Conservation (phyloP, 1,284 basidiomycete genomes). For the Rhodotorula sp. region DNA sequence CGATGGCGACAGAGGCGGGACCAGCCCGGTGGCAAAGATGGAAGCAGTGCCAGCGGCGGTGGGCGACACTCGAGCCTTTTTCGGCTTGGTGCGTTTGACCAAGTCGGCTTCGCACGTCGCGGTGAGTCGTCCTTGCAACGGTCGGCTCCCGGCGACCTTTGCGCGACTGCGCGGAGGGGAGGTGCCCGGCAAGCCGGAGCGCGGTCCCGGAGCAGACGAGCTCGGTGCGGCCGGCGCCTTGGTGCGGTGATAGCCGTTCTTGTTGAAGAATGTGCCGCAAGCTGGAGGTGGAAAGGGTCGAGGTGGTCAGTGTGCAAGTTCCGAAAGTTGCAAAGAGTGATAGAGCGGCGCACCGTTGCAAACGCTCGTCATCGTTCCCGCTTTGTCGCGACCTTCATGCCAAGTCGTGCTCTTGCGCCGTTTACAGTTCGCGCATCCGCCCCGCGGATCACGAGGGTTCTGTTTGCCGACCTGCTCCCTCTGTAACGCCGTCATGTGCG, state of each 20-base stretch:
- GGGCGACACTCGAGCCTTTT: neutral
- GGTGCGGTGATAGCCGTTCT: constrained; percentile 38
- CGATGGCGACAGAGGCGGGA: constrained; percentile 37
- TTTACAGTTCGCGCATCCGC: constrained; percentile 38
- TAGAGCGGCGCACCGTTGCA: constrained; percentile 32
- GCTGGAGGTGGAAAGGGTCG: constrained; percentile 4
- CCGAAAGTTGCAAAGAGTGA: too few relatives aligned
- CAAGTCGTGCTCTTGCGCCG: constrained; percentile 38
- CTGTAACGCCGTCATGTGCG: neutral
- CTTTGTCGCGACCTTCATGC: constrained; percentile 12
- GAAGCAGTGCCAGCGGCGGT: neutral
- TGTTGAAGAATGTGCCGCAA: constrained; percentile 40
- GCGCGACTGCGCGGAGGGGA: constrained; percentile 5
- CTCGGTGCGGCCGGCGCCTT: constrained; percentile 11
- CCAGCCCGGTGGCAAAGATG: constrained; percentile 8
- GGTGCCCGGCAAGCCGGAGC: neutral
- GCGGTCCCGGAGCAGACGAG: neutral
- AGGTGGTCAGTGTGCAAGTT: neutral
- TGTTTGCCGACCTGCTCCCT: constrained; percentile 20
- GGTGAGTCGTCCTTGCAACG: constrained; percentile 36
- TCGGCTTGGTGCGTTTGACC: constrained; percentile 23
- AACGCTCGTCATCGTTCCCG: constrained; percentile 11
- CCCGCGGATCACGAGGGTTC: constrained; percentile 34
- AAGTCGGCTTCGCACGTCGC: constrained; percentile 41
- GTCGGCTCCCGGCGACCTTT: constrained; percentile 7